Evolutionary conservation across 176 grass and related monocot genomes (phyloP).

Genomic region (Paspalum vaginatum): DNA sequence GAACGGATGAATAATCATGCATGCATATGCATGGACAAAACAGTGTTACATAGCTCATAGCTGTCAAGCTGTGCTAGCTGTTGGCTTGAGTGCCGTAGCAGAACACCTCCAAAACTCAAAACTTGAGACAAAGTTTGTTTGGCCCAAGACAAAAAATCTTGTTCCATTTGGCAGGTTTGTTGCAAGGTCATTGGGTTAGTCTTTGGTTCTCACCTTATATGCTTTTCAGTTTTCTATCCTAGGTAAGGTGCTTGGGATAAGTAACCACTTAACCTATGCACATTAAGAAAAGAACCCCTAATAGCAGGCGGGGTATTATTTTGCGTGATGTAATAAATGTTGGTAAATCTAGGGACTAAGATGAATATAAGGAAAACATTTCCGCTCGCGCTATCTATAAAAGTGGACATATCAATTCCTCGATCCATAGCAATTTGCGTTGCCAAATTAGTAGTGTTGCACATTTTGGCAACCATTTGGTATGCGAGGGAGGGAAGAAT

Average conservation of each 20-base stretch:
- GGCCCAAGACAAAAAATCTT: not conserved
- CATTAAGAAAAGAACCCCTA: not conserved
- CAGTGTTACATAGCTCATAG: too few relatives aligned
- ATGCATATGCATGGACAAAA: too few relatives aligned
- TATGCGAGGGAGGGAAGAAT: not conserved
- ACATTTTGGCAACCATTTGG: not conserved
- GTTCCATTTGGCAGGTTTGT: not conserved
- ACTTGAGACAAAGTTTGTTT: not conserved
- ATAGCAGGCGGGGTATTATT: not conserved
- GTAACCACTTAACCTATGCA: too few relatives aligned
- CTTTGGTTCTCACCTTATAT: not conserved
- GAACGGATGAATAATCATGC: too few relatives aligned
- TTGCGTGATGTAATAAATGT: not conserved
- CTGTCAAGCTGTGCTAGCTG: too few relatives aligned
- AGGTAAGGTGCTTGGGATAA: not conserved
- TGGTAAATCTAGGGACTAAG: rapidly evolving
- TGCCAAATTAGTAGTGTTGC: too few relatives aligned
- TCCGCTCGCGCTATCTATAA: not conserved
- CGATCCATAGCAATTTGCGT: not conserved
- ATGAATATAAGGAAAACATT: not conserved
- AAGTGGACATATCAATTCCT: not conserved
- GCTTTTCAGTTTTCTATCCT: too few relatives aligned
- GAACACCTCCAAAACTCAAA: not conserved
- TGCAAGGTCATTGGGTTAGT: too few relatives aligned
- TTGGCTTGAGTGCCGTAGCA: too few relatives aligned